Evolutionary conservation across 306 rosid genomes (phyloP).

Genomic region (Cucurbita argyrosperma): DNA sequence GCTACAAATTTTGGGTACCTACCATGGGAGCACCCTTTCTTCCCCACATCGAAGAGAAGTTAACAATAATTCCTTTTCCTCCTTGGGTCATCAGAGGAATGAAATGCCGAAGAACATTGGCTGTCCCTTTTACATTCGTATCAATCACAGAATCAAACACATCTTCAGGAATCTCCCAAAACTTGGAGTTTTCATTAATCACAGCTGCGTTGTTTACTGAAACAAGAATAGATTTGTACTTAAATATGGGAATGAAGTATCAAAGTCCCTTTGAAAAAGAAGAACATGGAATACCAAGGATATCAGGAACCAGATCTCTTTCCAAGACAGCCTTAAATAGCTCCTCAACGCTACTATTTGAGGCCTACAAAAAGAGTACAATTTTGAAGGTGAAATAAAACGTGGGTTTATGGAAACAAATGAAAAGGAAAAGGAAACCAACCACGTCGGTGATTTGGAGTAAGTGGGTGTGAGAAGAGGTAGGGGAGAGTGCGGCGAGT

Average conservation of each 20-base stretch:
- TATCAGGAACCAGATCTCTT: slow-evolving; percentile 41
- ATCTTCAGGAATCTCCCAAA: not conserved
- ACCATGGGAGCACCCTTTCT: too few relatives aligned
- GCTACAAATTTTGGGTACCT: too few relatives aligned
- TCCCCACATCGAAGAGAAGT: not conserved
- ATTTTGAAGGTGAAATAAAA: too few relatives aligned
- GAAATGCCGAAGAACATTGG: not conserved
- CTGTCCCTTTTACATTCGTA: not conserved
- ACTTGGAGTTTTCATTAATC: not conserved
- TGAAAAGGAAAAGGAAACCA: too few relatives aligned
- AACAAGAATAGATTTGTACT: too few relatives aligned
- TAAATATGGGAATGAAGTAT: too few relatives aligned
- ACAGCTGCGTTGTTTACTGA: not conserved
- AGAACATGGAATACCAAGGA: slow-evolving; percentile 19
- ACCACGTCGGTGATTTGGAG: too few relatives aligned
- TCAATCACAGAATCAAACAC: not conserved
- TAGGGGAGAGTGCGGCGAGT: too few relatives aligned
- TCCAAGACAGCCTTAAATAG: slow-evolving; percentile 34
- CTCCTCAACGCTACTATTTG: slow-evolving; percentile 33
- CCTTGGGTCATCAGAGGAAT: not conserved
- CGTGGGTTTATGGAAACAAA: too few relatives aligned
- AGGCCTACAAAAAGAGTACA: slow-evolving; percentile 17
- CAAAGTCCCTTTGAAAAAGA: too few relatives aligned
- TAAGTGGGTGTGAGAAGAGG: too few relatives aligned
- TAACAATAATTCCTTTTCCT: not conserved